A percentile compares a stretch with the other conserved stretches of the same genome.
Evolutionary conservation across 495 filamentous ascomycete genomes (phyloP).

Genomic region (Aspergillus heteromorphus): DNA sequence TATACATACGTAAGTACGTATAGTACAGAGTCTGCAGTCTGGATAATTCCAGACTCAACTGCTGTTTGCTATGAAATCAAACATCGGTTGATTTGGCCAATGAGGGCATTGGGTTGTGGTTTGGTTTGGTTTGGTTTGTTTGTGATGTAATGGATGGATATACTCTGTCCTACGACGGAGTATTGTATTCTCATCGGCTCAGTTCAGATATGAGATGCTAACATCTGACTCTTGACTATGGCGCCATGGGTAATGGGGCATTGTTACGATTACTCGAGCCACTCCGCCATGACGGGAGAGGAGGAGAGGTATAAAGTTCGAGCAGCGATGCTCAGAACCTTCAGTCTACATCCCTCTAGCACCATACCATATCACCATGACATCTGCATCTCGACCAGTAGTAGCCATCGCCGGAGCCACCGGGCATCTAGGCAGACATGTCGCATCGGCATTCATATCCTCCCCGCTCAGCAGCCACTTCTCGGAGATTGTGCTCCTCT

Average conservation of each 20-base stretch:
- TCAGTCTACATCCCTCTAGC: background rate
- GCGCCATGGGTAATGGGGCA: background rate
- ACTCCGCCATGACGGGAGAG: too few species aligned
- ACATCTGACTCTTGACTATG: background rate
- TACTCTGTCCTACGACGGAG: background rate
- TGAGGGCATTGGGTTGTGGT: background rate
- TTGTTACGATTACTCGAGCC: background rate
- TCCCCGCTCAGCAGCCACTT: constrained; percentile 15
- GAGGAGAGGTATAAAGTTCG: background rate
- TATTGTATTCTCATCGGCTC: too few species aligned
- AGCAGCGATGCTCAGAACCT: background rate
- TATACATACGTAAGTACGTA: too few species aligned
- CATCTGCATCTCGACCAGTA: background rate
- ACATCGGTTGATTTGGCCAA: too few species aligned
- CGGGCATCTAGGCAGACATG: constrained; percentile 21
- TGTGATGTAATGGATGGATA: background rate
- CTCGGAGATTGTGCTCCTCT: constrained; percentile 21
- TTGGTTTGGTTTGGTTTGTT: background rate
- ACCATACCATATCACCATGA: background rate
- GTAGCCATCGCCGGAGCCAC: constrained; percentile 26
- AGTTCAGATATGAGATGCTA: background rate
- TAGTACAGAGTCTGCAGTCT: too few species aligned
- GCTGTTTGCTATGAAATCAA: too few species aligned
- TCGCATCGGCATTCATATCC: constrained; percentile 20
- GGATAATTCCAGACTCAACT: too few species aligned